Evolutionary conservation across 164 flowering plant genomes (phyloP).

Genomic region (Nymphaea colorata): DNA sequence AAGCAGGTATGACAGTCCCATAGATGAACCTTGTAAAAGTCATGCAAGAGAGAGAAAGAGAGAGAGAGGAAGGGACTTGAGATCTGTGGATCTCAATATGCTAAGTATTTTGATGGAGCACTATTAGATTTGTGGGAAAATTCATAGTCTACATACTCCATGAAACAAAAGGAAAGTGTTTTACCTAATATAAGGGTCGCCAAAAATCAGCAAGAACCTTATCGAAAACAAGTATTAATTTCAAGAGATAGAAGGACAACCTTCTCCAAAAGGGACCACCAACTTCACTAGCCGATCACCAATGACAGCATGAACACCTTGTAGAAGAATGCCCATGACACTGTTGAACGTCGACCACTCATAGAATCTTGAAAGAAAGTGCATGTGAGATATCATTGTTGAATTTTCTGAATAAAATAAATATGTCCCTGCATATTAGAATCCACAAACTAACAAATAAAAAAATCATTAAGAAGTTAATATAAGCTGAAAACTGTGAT

Average conservation of each 20-base stretch:
- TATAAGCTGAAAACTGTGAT: too few species aligned
- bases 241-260: constrained; percentile 82
- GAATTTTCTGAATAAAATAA: too few species aligned
- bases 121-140: constrained; percentile 65
- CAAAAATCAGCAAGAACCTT: constrained; percentile 86
- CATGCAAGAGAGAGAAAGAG: too few species aligned
- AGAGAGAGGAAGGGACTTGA: too few species aligned
- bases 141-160: constrained; percentile 90
- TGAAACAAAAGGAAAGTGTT: not conserved
- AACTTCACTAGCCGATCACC: constrained; percentile 56
- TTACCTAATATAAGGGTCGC: constrained; percentile 93
- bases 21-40: too few species aligned
- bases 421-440: too few species aligned
- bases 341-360: constrained; percentile 91
- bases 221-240: constrained; percentile 71
- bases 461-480: too few species aligned
- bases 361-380: constrained; percentile 71
- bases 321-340: constrained; percentile 71
- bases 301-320: constrained; percentile 62
- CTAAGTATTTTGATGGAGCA: constrained; percentile 85
- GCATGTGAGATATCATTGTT: too few species aligned
- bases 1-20: too few species aligned
- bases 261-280: constrained; percentile 77
- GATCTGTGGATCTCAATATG: constrained; percentile 41
- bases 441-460: too few species aligned